These are phyloP conservation scores for Phytophthora litchii DNA, from an alignment of 352 stramenopile species.

Conservation along the genomic window DNA sequence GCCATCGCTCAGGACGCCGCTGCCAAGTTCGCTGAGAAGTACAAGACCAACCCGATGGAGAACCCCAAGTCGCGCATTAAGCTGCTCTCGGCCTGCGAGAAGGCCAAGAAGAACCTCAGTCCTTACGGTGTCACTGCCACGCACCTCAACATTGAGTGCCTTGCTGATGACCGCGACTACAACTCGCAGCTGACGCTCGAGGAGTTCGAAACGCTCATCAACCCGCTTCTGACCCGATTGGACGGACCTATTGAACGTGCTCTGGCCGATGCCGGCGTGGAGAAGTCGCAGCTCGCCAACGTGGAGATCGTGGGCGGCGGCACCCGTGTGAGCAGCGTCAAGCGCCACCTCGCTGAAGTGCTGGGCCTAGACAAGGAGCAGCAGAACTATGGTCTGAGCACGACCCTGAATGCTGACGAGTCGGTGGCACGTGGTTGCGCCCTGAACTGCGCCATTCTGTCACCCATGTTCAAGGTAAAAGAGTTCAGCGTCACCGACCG, in stretches of 20 bases:
- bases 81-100: constrained; percentile 97
- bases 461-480: constrained; percentile 97
- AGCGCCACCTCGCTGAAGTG: constrained; percentile 91
- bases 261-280: constrained; percentile 90
- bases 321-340: constrained; percentile 96
- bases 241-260: constrained; percentile 85
- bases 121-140: constrained; percentile 97
- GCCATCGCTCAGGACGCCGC: constrained; percentile 95
- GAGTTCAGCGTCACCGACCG: constrained; percentile 90
- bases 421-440: constrained; percentile 96
- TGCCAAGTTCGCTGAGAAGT: constrained; percentile 96
- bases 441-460: constrained; percentile 98
- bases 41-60: constrained; percentile 92
- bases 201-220: constrained; percentile 95
- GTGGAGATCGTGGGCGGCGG: constrained; percentile 97
- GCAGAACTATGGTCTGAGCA: constrained; percentile 97
- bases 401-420: constrained; percentile 99
- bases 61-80: constrained; percentile 97
- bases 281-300: constrained; percentile 88
- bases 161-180: constrained; percentile 99
- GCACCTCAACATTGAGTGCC: constrained; percentile 96
- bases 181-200: constrained; percentile 93
- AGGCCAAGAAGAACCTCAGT: constrained; percentile 99
- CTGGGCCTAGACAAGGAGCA: constrained; percentile 93
- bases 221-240: constrained; percentile 86